Percentiles rank a stretch among this genome's conserved stretches.
phyloP scores from a whole-genome alignment of 2,329 filamentous ascomycete species.

The Colletotrichum costaricense region DNA sequence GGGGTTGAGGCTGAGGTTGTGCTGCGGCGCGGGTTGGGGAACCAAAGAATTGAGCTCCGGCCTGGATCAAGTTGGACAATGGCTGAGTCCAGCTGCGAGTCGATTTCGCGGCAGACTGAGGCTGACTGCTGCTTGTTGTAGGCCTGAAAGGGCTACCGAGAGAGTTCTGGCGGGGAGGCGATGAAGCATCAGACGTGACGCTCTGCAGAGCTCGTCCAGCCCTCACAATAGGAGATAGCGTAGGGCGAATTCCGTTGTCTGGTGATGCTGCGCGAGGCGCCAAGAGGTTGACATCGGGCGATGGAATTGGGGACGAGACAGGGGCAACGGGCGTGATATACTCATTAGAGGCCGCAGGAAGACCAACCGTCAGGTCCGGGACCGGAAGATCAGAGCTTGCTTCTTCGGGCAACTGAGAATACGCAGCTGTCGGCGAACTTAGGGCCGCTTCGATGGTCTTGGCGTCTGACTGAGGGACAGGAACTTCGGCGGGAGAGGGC shows the following conservation, averaged over 20 bases:
- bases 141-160: constrained; percentile 67
- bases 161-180: constrained; percentile 61
- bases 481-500: constrained; percentile 48
- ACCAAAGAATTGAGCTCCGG: constrained; percentile 35
- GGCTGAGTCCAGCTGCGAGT: constrained; percentile 33
- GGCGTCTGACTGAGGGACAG: constrained; percentile 27
- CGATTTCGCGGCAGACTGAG: constrained; percentile 28
- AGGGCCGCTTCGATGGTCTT: constrained; percentile 26
- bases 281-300: constrained; percentile 33
- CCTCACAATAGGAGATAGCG: constrained; percentile 68
- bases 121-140: constrained; percentile 28
- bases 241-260: constrained; percentile 52
- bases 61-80: constrained; percentile 31
- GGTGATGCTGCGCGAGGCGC: constrained; percentile 28
- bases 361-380: constrained; percentile 9
- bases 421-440: constrained; percentile 15
- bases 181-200: constrained; percentile 69
- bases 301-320: constrained; percentile 48
- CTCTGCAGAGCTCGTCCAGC: constrained; percentile 67
- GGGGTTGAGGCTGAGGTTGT: constrained; percentile 15
- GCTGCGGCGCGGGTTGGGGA: constrained; percentile 17
- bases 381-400: constrained; percentile 29
- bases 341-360: constrained; percentile 16
- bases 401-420: not conserved
- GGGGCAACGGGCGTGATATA: constrained; percentile 51